Percentiles rank a stretch among this genome's conserved stretches.
phyloP scores from a whole-genome alignment of 179 eudicot genomes.

The Beta corolliflora region DNA sequence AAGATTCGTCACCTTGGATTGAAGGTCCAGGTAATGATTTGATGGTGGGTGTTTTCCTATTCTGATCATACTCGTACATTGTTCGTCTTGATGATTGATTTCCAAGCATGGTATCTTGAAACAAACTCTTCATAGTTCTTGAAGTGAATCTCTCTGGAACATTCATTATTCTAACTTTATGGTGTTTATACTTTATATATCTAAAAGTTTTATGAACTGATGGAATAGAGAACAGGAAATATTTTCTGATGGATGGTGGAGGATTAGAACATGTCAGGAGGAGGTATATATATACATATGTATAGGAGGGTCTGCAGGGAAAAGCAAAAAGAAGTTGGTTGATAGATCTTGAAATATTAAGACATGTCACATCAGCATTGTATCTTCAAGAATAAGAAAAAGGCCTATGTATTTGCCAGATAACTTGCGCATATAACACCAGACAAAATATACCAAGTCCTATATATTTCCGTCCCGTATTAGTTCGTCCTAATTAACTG shows the following conservation, averaged over 20 bases:
- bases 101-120: not conserved
- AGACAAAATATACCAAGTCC: too few species aligned
- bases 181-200: too few species aligned
- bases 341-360: too few species aligned
- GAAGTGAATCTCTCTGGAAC: slow-evolving; percentile 7
- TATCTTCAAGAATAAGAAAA: too few species aligned
- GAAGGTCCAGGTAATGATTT: slow-evolving; percentile 15
- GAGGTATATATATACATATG: not conserved
- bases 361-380: too few species aligned
- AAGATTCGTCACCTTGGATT: not conserved
- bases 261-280: not conserved
- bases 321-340: too few species aligned
- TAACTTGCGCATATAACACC: too few species aligned
- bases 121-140: slow-evolving; percentile 10
- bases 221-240: not conserved
- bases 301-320: too few species aligned
- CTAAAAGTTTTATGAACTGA: not conserved
- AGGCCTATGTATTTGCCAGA: too few species aligned
- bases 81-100: not conserved
- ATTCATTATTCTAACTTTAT: not conserved
- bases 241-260: not conserved
- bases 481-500: not conserved
- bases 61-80: not conserved
- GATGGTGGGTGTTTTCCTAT: not conserved
- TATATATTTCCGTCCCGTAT: too few species aligned